Evolutionary conservation across 2,329 filamentous ascomycete genomes (phyloP), one percentile per base, ranked within the genome.

Genomic region (Fusarium nisikadoi): DNA sequence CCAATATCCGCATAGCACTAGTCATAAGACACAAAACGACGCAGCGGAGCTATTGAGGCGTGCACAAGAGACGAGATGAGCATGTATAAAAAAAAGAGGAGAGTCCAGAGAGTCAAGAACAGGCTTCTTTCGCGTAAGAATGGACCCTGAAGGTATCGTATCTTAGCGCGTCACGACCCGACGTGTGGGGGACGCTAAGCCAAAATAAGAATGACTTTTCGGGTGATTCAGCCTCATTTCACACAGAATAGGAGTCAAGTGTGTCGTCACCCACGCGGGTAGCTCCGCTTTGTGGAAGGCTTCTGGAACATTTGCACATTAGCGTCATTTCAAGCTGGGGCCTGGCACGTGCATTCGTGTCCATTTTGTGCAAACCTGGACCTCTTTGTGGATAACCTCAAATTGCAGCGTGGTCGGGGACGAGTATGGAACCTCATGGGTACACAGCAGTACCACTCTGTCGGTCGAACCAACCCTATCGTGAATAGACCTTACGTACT

Each of bases 261-360:
- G 70, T 75, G 72, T 73, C 70, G 70, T 75, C 72, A 73, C 67
- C 60, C 43, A n/a, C 33, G 31, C 52, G 62, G 49, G 53, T 47
- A 54, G 57, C 62, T 43, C 75, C 75, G 65, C 75, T 50, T 27
- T 39, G 39, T 68, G 65, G 75, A 77, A 77, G 59, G 62, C 43
- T 77, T 77, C 75, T 77, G 62, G 75, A 77, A 77, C 61, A 67
- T 56, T 49, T 74, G 65, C 57, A 54, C 68, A 66, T 74, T 75
- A 68, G 71, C 55, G 60, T 39, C 54, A 31, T 17, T 35, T 46
- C 6, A 25, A 42, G 33, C 19, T 54, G 56, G 53, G 33, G 20
- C 19, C 17, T 53, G 66, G 70, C 71, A 77, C 75, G 74, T 77
- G 75, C 74, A 66, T 65, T 62, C 75, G 52, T 63, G 73, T 77